Conservation (phyloP, 1,139 yeast genomes). For the Pichia kudriavzevii region DNA sequence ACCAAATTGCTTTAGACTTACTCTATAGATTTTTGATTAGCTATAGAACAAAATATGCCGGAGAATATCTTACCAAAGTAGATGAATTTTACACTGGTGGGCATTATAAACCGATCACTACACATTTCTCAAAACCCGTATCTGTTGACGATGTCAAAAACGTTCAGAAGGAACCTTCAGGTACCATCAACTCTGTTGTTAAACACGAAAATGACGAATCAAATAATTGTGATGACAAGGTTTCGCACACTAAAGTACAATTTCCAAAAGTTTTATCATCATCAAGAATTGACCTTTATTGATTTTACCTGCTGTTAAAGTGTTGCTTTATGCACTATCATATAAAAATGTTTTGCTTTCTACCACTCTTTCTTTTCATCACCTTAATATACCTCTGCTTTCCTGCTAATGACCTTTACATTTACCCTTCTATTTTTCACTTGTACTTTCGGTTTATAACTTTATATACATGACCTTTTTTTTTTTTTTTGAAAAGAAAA, state of each 20-base stretch:
- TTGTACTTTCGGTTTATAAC: background rate
- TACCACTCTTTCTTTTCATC: slow-evolving; percentile 1
- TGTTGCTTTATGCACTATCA: background rate
- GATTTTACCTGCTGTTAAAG: background rate
- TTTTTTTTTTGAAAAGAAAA: background rate
- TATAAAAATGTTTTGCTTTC: background rate
- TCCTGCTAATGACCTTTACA: background rate
- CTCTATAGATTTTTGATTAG: slow-evolving; percentile 24
- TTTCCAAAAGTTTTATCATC: slow-evolving; percentile 17
- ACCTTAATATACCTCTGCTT: background rate
- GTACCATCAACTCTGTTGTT: slow-evolving; percentile 1
- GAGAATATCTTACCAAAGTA: slow-evolving; percentile 20
- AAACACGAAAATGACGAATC: background rate
- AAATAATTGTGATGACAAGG: too few relatives aligned
- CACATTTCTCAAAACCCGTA: slow-evolving; percentile 14
- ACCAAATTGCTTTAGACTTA: slow-evolving; percentile 19
- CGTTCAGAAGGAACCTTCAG: slow-evolving; percentile 1
- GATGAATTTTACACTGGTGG: slow-evolving; percentile 24
- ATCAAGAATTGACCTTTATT: slow-evolving; percentile 9
- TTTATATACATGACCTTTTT: background rate
- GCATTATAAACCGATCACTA: slow-evolving; percentile 23
- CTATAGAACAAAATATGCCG: slow-evolving; percentile 23
- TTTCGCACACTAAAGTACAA: background rate
- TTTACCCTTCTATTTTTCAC: background rate
- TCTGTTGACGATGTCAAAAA: slow-evolving; percentile 11